Percentiles rank a stretch among this genome's conserved stretches.
Conservation (phyloP, 2,329 filamentous ascomycete genomes). For the Fusarium azukiicola region DNA sequence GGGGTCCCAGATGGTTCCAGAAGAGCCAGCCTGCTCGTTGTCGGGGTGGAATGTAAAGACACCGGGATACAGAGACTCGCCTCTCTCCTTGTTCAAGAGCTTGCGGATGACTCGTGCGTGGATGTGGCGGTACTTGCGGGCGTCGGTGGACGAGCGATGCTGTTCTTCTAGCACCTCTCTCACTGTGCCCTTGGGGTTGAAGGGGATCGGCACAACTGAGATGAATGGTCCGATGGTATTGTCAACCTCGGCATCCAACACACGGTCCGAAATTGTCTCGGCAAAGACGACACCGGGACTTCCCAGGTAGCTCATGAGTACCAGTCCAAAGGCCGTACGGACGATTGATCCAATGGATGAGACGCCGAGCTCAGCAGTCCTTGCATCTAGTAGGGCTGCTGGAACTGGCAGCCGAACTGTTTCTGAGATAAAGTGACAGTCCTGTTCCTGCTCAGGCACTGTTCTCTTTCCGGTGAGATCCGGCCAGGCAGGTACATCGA, state of each 20-base stretch:
- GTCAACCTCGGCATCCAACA: slow-evolving; percentile 18
- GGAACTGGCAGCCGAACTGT: slow-evolving; percentile 15
- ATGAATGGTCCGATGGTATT: slow-evolving; percentile 16
- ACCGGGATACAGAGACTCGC: slow-evolving; percentile 20
- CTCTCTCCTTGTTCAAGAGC: slow-evolving; percentile 18
- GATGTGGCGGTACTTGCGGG: slow-evolving; percentile 13
- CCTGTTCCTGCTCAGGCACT: background rate
- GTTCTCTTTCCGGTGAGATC: slow-evolving; percentile 26
- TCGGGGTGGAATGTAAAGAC: slow-evolving; percentile 20
- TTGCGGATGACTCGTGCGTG: slow-evolving; percentile 20
- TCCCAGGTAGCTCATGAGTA: slow-evolving; percentile 22
- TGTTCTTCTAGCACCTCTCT: slow-evolving; percentile 23
- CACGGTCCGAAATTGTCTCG: slow-evolving; percentile 26
- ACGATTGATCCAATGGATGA: slow-evolving; percentile 15
- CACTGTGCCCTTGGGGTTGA: slow-evolving; percentile 20
- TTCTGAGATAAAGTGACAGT: slow-evolving; percentile 16
- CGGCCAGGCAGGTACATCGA: slow-evolving; percentile 23
- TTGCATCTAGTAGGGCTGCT: background rate
- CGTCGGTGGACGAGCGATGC: slow-evolving; percentile 11
- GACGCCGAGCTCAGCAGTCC: slow-evolving; percentile 14
- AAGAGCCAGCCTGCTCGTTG: slow-evolving; percentile 13
- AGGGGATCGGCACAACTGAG: slow-evolving; percentile 21
- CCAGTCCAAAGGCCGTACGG: slow-evolving; percentile 17
- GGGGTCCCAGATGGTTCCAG: slow-evolving; percentile 14
- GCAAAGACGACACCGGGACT: slow-evolving; percentile 18